Evolutionary conservation across 495 filamentous ascomycete genomes (phyloP), one percentile per base, ranked within the genome.

Genomic region (Xylaria nigripes): DNA sequence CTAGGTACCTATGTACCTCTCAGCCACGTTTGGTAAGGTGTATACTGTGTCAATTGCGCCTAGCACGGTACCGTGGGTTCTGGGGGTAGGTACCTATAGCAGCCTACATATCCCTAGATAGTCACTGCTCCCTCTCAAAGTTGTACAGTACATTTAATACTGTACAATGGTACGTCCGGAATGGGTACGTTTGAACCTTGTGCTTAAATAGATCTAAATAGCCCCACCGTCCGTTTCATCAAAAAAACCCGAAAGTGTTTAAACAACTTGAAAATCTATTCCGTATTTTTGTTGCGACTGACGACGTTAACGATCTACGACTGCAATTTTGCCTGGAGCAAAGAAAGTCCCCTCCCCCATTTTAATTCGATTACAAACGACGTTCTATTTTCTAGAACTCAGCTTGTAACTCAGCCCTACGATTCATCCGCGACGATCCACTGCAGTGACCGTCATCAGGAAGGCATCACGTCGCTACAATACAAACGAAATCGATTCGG

Each of bases 261-360:
- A 46, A 6, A 4, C 12, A 2, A 22, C 2, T 29, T 40, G 13
- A 40, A 36, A 49, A 36, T 49, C 47, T 25, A 44, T 32, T 19
- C 23, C n/a, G n/a, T n/a, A n/a, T n/a, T n/a, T n/a, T n/a, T 10
- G 21, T 40, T 54, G 51, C 43, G 51, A 54, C 51, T 5, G 24
- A 47, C 51, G 51, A 54, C 21, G 36, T 21, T 27, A 23, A 47
- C 51, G 32, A 42, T 27, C 30, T 21, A 48, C 51, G 18, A 41
- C 34, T 38, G 46, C 16, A 22, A 48, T 34, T 54, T 29, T 54
- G 44, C 51, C 51, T 54, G 51, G 51, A 48, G 51, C 42, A 46
- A 38, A 47, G 19, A 9, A 38, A n/a, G n/a, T 30, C 30, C 22
- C 5, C 6, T 16, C 29, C 23, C 15, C 9, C 18, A 9, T 40